Evolutionary conservation across 148 eudicot genomes (phyloP).

Genomic region (Rhododendron kiyosumense): DNA sequence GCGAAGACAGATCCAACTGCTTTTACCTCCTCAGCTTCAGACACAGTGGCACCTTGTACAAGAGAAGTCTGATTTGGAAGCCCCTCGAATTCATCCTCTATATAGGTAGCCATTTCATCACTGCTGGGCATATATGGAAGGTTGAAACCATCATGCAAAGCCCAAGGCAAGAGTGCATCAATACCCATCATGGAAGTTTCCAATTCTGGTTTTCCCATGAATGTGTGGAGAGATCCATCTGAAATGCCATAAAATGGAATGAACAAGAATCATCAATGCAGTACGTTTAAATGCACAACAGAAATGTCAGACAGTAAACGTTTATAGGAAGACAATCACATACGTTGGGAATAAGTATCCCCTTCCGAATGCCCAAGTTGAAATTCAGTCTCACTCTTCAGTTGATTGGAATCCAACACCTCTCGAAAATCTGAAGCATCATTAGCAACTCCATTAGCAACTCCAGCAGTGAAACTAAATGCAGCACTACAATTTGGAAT

Average conservation of each 20-base stretch:
- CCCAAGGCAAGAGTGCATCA: conserved; percentile 11
- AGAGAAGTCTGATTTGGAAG: conserved; percentile 22
- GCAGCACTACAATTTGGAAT: not conserved
- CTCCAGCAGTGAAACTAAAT: conserved; percentile 18
- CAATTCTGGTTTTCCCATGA: conserved; percentile 13
- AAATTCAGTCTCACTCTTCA: conserved; percentile 6
- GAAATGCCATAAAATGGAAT: conserved; percentile 9
- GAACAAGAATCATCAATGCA: not conserved
- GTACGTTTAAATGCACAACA: not conserved
- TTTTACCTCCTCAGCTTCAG: conserved; percentile 23
- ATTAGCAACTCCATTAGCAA: conserved; percentile 6
- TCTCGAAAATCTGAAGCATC: conserved; percentile 2
- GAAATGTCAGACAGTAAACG: not conserved
- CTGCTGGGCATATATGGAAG: conserved; percentile 16
- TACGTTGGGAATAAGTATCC: conserved; percentile 14
- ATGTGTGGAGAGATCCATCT: conserved; percentile 14
- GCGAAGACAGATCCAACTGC: conserved; percentile 16
- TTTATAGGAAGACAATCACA: conserved; percentile 3
- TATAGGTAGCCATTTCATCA: conserved; percentile 11
- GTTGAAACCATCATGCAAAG: conserved; percentile 15
- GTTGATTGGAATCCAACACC: conserved; percentile 5
- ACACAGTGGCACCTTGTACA: conserved; percentile 3
- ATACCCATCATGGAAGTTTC: conserved; percentile 16
- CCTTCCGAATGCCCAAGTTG: not conserved
- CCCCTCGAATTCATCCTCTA: conserved; percentile 20